Evolutionary conservation across 805 yeast species (phyloP), one percentile per base, ranked within the genome.

Genomic region (Candida sanyiensis): DNA sequence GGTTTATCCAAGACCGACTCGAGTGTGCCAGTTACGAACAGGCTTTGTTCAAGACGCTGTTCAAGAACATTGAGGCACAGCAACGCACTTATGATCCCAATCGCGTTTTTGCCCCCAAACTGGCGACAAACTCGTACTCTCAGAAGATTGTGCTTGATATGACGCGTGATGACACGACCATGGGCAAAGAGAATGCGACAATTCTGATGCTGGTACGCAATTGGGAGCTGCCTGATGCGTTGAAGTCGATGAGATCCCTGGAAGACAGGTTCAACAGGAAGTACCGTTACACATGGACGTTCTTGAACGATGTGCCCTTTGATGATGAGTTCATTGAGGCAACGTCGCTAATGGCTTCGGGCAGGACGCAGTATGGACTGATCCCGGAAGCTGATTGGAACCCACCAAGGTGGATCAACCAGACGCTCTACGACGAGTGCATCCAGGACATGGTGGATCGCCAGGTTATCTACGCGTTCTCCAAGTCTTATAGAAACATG

Each of bases 191-290:
- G 52, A 88, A 87, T 57, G 97, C 97, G 4, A 82, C 95, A 0
- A 58, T 89, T 20, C 71, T 89, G 39, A 88, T 89, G 95, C 72
- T 89, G 20, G 95, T 84, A 28, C 67, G 97, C 39, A 88, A 88
- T 57, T 68, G 72, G 63, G 97, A 88, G 58, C 59, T 88, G 9
- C 67, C 71, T 9, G 88, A 82, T 1, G 95, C 93, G 0, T 59
- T 88, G 32, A 56, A 61, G 31, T 75, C 95, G 16, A 87, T 88
- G 75, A 69, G 95, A 52, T 75, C 83, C 7, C 59, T 83, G 33
- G 90, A 83, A 59, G 90, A 83, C 57, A 63, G 87, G 40, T 83
- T 83, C 62, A 83, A 83, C 59, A 62, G 57, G 33, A 67, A 76
- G 37, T 83, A 69, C 57, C 68, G 77, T 40, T 84, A 84, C 52